phyloP scores from a whole-genome alignment of 2,329 filamentous ascomycete species.

The Pyrenochaeta sp. region DNA sequence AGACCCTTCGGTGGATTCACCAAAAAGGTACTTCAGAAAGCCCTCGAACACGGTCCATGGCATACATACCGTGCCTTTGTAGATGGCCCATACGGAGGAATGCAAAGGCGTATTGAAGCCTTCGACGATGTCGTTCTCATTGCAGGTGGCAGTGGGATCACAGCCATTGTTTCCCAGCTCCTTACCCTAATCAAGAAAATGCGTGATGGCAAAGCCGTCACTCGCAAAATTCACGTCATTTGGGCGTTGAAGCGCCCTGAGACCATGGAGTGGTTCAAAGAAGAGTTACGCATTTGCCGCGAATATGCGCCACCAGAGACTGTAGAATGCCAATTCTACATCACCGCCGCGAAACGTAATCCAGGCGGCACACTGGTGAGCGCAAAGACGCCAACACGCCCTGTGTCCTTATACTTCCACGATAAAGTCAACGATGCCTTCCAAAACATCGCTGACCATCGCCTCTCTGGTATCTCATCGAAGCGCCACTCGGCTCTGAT shows the following conservation, averaged over 20 bases:
- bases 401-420: conserved; percentile 79
- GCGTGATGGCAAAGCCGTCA: conserved; percentile 93
- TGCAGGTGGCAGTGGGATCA: conserved; percentile 93
- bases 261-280: conserved; percentile 97
- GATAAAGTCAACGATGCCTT: conserved; percentile 90
- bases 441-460: conserved; percentile 82
- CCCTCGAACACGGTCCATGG: conserved; percentile 85
- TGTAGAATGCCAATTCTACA: conserved; percentile 93
- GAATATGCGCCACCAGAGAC: conserved; percentile 88
- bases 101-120: conserved; percentile 86
- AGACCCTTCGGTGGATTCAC: conserved; percentile 93
- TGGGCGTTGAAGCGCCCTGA: conserved; percentile 93
- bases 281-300: conserved; percentile 90
- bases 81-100: conserved; percentile 94
- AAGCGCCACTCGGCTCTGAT: conserved; percentile 83
- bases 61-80: conserved; percentile 92
- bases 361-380: conserved; percentile 59
- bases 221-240: conserved; percentile 88
- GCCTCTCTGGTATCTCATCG: conserved; percentile 53
- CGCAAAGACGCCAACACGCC: conserved; percentile 61
- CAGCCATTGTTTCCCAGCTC: conserved; percentile 88
- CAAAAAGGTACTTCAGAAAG: conserved; percentile 80
- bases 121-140: conserved; percentile 95
- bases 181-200: conserved; percentile 96
- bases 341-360: conserved; percentile 76